phyloP scores from a whole-genome alignment of 2,329 filamentous ascomycete species.

The Thielaviopsis cerberus region DNA sequence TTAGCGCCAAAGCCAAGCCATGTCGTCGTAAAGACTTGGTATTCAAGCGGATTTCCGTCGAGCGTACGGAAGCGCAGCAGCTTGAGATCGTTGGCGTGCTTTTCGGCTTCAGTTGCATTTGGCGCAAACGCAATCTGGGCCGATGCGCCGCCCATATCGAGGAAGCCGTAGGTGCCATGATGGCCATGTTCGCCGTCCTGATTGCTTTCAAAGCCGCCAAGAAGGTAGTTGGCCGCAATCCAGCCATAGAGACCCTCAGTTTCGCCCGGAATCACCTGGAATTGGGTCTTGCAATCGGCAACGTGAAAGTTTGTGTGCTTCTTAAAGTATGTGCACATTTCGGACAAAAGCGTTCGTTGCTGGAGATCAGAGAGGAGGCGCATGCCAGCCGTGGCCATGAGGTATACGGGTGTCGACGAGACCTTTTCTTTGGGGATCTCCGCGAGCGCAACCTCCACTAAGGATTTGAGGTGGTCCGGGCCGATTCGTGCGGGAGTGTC shows the following conservation, averaged over 20 bases:
- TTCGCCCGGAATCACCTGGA: conserved; percentile 88
- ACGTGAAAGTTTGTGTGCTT: conserved; percentile 62
- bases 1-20: conserved; percentile 98
- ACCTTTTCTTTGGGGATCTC: conserved; percentile 61
- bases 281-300: conserved; percentile 74
- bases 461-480: conserved; percentile 56
- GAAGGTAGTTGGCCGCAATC: conserved; percentile 89
- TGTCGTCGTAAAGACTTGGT: conserved; percentile 83
- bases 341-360: conserved; percentile 51
- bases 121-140: conserved; percentile 96
- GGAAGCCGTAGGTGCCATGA: conserved; percentile 88
- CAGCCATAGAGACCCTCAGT: conserved; percentile 93
- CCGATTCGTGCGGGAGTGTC: conserved; percentile 59
- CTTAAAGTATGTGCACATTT: conserved; percentile 68
- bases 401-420: conserved; percentile 72
- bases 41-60: conserved; percentile 58
- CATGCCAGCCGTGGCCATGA: conserved; percentile 93
- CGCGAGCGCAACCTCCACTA: conserved; percentile 65
- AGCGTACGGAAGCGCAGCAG: conserved; percentile 68
- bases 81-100: conserved; percentile 78
- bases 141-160: conserved; percentile 96
- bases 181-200: conserved; percentile 64
- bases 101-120: conserved; percentile 73
- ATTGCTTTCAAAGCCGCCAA: conserved; percentile 74
- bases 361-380: conserved; percentile 60